A percentile compares a stretch with the other conserved stretches of the same genome.
Conservation (phyloP, 2,329 filamentous ascomycete species). For the Gnomoniopsis sp. region DNA sequence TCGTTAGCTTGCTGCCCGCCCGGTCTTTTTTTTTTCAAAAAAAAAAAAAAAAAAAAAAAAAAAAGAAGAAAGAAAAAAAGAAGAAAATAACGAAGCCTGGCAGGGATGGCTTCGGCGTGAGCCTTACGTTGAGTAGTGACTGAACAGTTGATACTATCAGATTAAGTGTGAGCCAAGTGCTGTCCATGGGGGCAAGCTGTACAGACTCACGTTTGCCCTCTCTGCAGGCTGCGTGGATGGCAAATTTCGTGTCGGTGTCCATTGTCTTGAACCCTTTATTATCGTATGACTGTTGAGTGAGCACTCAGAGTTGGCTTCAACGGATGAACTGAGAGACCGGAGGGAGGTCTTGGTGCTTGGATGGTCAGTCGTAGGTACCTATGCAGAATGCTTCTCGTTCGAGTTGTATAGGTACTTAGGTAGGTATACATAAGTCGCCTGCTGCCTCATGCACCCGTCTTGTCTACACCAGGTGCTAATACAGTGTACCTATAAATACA, state of each 20-base stretch:
- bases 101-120: not conserved
- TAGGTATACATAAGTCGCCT: too few relatives aligned
- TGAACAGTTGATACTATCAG: conserved; percentile 66
- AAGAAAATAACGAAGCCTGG: too few relatives aligned
- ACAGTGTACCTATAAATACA: too few relatives aligned
- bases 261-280: conserved; percentile 17
- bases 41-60: too few relatives aligned
- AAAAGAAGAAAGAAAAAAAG: too few relatives aligned
- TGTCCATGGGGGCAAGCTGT: not conserved
- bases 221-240: conserved; percentile 81
- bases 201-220: conserved; percentile 71
- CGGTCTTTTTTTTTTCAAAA: not conserved
- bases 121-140: conserved; percentile 64
- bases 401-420: too few relatives aligned
- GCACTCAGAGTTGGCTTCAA: not conserved
- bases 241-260: conserved; percentile 59
- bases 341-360: too few relatives aligned
- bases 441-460: too few relatives aligned
- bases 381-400: too few relatives aligned
- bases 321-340: too few relatives aligned
- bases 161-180: not conserved
- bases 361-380: too few relatives aligned
- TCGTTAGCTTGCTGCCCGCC: not conserved
- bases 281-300: not conserved
- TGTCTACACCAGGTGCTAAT: too few relatives aligned